Percentiles rank a stretch among this genome's conserved stretches.
Evolutionary conservation across 345 rosid genomes (phyloP).

Genomic region (Aquilaria sinensis): DNA sequence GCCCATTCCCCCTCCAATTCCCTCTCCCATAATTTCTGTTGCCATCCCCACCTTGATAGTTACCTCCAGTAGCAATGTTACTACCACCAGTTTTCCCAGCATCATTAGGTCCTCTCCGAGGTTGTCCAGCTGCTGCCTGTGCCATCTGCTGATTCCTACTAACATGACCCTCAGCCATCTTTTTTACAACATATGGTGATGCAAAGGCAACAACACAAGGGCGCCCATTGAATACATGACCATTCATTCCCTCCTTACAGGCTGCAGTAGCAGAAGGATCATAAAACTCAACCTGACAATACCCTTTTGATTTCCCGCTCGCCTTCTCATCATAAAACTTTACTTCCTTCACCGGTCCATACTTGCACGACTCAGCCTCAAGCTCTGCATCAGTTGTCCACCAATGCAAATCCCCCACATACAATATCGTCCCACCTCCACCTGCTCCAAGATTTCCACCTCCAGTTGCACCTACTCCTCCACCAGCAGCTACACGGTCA

Average conservation of each 20-base stretch:
- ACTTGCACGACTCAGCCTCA: constrained; percentile 56
- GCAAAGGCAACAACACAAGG: constrained; percentile 81
- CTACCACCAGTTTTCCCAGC: constrained; percentile 32
- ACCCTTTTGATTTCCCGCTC: constrained; percentile 85
- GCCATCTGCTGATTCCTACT: constrained; percentile 49
- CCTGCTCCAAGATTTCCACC: constrained; percentile 28
- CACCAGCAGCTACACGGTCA: constrained; percentile 20
- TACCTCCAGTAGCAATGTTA: constrained; percentile 42
- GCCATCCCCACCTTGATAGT: constrained; percentile 69
- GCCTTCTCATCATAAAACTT: constrained; percentile 89
- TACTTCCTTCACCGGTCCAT: constrained; percentile 68
- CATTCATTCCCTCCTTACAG: constrained; percentile 82
- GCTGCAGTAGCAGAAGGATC: constrained; percentile 56
- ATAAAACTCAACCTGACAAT: constrained; percentile 83
- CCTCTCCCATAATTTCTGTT: constrained; percentile 63
- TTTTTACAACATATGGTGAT: constrained; percentile 54
- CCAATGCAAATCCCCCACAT: constrained; percentile 90
- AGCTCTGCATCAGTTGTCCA: constrained; percentile 91
- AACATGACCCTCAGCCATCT: constrained; percentile 72
- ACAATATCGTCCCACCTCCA: constrained; percentile 47
- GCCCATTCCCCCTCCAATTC: constrained; percentile 70
- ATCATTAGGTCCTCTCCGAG: constrained; percentile 54
- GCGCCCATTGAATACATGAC: constrained; percentile 60
- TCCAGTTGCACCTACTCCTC: constrained; percentile 16
- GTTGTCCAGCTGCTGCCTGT: constrained; percentile 35